Evolutionary conservation across 129 eudicot genomes (phyloP), one percentile per base, ranked within the genome.

Genomic region (Lactuca saligna): DNA sequence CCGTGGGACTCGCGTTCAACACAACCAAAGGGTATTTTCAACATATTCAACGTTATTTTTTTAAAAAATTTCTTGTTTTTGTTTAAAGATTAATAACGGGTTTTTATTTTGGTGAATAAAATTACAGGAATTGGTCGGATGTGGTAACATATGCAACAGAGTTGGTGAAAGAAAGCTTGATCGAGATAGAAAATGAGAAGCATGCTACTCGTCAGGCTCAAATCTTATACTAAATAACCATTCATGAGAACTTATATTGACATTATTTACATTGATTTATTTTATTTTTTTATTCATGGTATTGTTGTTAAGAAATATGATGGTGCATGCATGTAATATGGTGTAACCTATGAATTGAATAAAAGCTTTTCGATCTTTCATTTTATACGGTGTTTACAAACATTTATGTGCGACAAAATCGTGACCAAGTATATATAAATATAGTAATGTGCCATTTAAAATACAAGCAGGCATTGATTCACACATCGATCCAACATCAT

Each of bases 1-100:
- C 91, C 4, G 95, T 90, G 0, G 95, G 95, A 33, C 88, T 90
- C 14, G 66, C 81, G 4, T 90, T 90, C 64, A 80, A 90, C 81
- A 80, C 95, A 54, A 54, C 53, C 20, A 86, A 83, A 73, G 96
- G 87, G 96, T 89, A 68, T 33, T 3, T 8, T 65, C 8, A 0
- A 11, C 4, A 16, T 57, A 54, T 3, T 25, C 8, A 33, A 12
- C 16, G 7, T 33, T 20, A 17, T 25, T 31, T 20, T 33, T 31
- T 10, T 55, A 12, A 0, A 8, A 39, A 2, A 5, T 62, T 10
- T 34, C 2, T 5, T 1, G 2, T 1, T 15, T 15, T 5, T 59
- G 34, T 31, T 15, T 17, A 5, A 76, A 13, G 1, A 35, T 0
- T 3, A 20, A 64, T 3, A 20, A 64, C 9, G 3, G 3, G 7